These are phyloP conservation scores for Ehretia macrophylla DNA, from an alignment of 257 asterid genomes.

Conservation along the genomic window DNA sequence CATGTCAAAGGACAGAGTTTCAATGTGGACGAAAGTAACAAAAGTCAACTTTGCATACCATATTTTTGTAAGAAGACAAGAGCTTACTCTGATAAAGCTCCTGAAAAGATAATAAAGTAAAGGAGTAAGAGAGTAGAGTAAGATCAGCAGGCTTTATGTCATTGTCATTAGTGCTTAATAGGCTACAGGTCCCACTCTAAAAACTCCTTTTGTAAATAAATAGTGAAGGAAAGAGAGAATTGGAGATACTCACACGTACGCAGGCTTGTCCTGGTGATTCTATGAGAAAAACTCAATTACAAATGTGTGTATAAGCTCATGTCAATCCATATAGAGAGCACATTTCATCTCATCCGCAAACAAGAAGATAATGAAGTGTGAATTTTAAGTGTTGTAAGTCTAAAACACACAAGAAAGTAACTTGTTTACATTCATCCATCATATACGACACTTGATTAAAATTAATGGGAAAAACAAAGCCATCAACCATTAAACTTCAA, in stretches of 20 bases:
- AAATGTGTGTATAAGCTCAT: too few species aligned
- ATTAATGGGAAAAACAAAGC: background rate
- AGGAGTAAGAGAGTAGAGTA: background rate
- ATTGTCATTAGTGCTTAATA: background rate
- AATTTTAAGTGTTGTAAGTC: background rate
- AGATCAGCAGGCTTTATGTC: background rate
- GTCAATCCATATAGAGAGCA: too few species aligned
- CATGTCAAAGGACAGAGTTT: background rate
- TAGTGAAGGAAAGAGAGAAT: too few species aligned
- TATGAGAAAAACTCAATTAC: too few species aligned
- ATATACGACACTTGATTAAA: background rate
- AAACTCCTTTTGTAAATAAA: too few species aligned
- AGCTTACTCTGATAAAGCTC: constrained; percentile 45
- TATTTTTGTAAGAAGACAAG: constrained; percentile 55
- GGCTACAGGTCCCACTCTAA: background rate
- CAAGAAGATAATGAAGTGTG: too few species aligned
- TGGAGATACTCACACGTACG: too few species aligned
- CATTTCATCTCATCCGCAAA: too few species aligned
- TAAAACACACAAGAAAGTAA: background rate
- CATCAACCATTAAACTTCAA: background rate
- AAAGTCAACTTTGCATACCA: constrained; percentile 41
- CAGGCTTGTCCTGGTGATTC: too few species aligned
- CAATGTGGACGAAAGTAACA: constrained; percentile 3
- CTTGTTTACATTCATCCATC: background rate
- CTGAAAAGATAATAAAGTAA: constrained; percentile 26